Evolutionary conservation across 2,329 filamentous ascomycete species (phyloP), one percentile per base, ranked within the genome.

Genomic region (Sclerotinia minor): DNA sequence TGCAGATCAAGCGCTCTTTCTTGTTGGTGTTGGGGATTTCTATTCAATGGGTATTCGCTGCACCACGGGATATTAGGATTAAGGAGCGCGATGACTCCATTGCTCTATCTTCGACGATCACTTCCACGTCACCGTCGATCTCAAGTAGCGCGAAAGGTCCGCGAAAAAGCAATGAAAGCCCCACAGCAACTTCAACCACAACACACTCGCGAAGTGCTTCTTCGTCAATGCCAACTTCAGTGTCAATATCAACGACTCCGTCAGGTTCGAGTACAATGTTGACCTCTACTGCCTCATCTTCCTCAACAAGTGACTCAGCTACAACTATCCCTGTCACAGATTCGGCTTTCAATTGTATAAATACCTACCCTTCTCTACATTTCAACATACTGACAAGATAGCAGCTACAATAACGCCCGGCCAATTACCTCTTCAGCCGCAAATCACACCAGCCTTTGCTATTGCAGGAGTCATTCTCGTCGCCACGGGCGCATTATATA

Each of bases 401-500:
- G 54, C 63, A 77, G 75, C 71, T 47, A 75, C 75, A 5, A 59
- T 73, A 26, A 73, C 75, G 4, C 71, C 75, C 2, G 84, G 83
- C 57, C 76, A 84, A 63, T 83, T 97, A 24, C 94, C 94, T 0
- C 80, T 97, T 45, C 75, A 85, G 32, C 93, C 94, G 0, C 79
- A 78, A 67, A 83, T 98, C 59, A 97, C 92, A 2, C 93, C 94
- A 3, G 92, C 89, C 52, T 88, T 92, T 79, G 92, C 88, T 3
- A 85, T 97, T 60, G 89, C 88, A 45, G 94, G 94, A 32, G 85
- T 89, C 26, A 81, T 97, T 61, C 82, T 98, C 69, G 83, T 98
- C 54, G 76, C 88, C 5, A 86, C 88, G 11, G 94, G 94, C n/a
- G 75, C 84, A 11, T 81, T 86, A 8, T 90, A 95, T 76, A 84